phyloP scores from a whole-genome alignment of 805 yeast genomes.

The Wickerhamia fluorescens region DNA sequence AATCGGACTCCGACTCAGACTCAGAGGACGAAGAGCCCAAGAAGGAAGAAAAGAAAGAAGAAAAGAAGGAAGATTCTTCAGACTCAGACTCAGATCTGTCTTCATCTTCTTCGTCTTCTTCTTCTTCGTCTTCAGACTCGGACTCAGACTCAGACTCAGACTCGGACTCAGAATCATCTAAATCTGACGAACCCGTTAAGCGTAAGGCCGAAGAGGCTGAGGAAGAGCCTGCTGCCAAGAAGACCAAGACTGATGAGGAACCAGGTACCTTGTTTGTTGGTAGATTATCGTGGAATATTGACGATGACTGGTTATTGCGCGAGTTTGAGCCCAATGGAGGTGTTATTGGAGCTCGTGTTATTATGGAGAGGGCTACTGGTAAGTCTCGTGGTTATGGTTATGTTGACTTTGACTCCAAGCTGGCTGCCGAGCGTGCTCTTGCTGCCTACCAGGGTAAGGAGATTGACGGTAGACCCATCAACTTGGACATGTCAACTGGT shows the following conservation, averaged over 20 bases:
- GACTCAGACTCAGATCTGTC: conserved; percentile 12
- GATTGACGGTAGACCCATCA: conserved; percentile 94
- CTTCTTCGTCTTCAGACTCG: conserved; percentile 25
- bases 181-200: conserved; percentile 20
- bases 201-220: conserved; percentile 12
- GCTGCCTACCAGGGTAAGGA: conserved; percentile 84
- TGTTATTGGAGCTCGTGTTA: conserved; percentile 83
- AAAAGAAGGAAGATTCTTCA: conserved; percentile 11
- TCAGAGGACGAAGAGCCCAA: conserved; percentile 12
- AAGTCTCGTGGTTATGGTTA: conserved; percentile 97
- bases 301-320: conserved; percentile 85
- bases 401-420: conserved; percentile 81
- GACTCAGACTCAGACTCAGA: conserved; percentile 26
- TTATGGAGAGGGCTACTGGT: conserved; percentile 85
- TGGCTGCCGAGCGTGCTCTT: conserved; percentile 80
- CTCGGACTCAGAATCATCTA: conserved; percentile 25
- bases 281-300: conserved; percentile 94
- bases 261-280: conserved; percentile 93
- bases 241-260: conserved; percentile 49
- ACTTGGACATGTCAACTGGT: conserved; percentile 84
- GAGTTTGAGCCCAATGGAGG: conserved; percentile 84
- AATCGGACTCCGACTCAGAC: conserved; percentile 7
- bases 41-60: conserved; percentile 10
- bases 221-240: conserved; percentile 40
- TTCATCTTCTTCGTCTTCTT: conserved; percentile 6